Base-by-base conservation (phyloP, 768 basidiomycete species). In the Leccinum longicurvipes region DNA sequence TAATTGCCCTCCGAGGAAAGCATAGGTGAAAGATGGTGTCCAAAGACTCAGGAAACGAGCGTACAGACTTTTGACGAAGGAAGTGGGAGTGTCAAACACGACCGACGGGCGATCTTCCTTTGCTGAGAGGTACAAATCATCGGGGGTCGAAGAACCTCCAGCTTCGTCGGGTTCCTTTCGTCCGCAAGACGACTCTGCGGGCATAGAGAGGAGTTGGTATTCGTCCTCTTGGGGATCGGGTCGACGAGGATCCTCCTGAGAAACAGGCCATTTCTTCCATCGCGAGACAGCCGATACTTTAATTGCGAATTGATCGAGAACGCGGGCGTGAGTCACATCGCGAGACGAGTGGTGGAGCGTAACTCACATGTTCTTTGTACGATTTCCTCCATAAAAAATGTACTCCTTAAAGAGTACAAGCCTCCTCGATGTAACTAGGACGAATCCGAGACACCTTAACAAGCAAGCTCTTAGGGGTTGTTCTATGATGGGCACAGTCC, bases 1-100 rank as follows among this genome's bases (percentile, higher is more conserved):
- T 4, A 69, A 4, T 32, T 69, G 67, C 9, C 67, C 67, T 7
- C 68, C 67, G n/a, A 69, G 59, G 15, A 69, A 27, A 5, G 69
- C 62, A 31, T 66, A 64, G 21, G 50, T 50, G 27, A 70, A 70
- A 29, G 67, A 64, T 0, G 62, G 67, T 12, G 67, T 69, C 67
- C 67, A 69, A 15, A 69, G 54, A 57, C 68, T 68, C 47, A 57
- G 41, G 48, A 68, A 62, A 28, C 64, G 67, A 2, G 50, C 50
- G 15, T 12, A 53, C 8, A 68, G 19, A 34, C 64, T 68, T 15
- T 54, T 46, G 31, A 58, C n/a, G 19, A 69, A 50, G 4, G 32
- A 59, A 11, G 41, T 23, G 0, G 68, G 66, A 14, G 67, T 68
- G 54, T 61, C 67, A 11, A 64, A 60, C 4, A 21, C 44, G 17